phyloP scores from a whole-genome alignment of 176 grass and related monocot genomes.

The Echinochloa phyllopogon region DNA sequence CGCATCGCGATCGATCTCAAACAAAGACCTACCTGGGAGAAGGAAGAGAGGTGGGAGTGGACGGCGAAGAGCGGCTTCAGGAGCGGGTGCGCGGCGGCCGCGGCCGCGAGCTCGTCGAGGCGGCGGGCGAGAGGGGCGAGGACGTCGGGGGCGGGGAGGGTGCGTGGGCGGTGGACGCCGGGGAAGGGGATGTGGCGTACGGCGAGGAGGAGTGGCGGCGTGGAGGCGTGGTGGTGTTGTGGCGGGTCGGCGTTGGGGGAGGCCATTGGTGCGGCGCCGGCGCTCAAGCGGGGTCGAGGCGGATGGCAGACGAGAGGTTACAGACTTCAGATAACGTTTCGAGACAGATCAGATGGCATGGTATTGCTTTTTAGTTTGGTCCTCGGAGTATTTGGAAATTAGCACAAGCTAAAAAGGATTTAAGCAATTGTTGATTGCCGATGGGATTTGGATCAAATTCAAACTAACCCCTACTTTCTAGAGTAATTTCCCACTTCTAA shows the following conservation, averaged over 20 bases:
- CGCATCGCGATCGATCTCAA: background rate
- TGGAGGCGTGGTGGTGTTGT: conserved; percentile 31
- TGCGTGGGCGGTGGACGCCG: conserved; percentile 17
- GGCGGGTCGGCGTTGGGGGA: conserved; percentile 48
- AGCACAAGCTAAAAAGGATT: background rate
- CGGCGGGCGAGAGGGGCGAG: conserved; percentile 55
- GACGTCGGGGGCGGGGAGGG: conserved; percentile 31
- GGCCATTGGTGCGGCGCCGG: conserved; percentile 39
- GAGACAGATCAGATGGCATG: background rate
- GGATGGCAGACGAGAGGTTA: conserved; percentile 21
- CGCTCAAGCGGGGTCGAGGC: conserved; percentile 13
- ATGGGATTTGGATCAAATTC: background rate
- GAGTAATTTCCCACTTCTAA: background rate
- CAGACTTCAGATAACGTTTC: conserved; percentile 47
- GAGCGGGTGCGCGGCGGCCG: conserved; percentile 66
- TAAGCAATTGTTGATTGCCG: background rate
- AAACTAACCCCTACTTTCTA: background rate
- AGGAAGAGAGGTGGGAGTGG: conserved; percentile 64
- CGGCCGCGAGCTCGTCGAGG: conserved; percentile 60
- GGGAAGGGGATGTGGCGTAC: conserved; percentile 49
- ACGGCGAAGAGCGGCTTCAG: conserved; percentile 63
- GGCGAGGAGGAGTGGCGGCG: conserved; percentile 68
- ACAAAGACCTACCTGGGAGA: conserved; percentile 65
- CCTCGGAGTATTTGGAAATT: background rate
- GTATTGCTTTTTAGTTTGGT: conserved; percentile 6